Conservation (phyloP, 2,329 filamentous ascomycete species). For the Ophiosphaerella korrae region DNA sequence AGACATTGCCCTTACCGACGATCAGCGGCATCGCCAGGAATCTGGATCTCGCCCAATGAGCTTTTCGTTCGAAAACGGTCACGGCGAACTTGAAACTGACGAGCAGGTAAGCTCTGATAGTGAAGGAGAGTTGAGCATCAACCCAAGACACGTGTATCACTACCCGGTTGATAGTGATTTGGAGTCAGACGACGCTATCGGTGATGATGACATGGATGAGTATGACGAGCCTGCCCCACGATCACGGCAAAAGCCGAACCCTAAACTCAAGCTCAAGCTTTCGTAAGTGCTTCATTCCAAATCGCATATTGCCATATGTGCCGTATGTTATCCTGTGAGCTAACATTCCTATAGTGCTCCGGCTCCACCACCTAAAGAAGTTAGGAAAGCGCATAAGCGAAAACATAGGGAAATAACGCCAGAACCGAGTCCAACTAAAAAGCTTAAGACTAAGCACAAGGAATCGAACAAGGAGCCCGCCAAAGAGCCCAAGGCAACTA, state of each 20-base stretch:
- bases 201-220: constrained; percentile 44
- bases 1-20: constrained; percentile 53
- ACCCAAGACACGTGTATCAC: constrained; percentile 42
- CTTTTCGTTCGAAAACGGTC: constrained; percentile 70
- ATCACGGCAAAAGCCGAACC: constrained; percentile 31
- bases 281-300: too few species aligned
- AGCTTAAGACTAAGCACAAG: constrained; percentile 13
- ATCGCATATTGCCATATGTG: too few species aligned
- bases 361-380: constrained; percentile 21
- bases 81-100: constrained; percentile 61
- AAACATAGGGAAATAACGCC: constrained; percentile 34
- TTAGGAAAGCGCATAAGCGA: constrained; percentile 33
- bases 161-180: constrained; percentile 30
- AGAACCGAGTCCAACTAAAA: constrained; percentile 17
- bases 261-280: constrained; percentile 40
- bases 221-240: constrained; percentile 45
- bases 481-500: constrained; percentile 20
- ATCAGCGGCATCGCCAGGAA: constrained; percentile 57
- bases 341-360: constrained; percentile 9
- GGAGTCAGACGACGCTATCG: constrained; percentile 34
- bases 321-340: constrained; percentile 4
- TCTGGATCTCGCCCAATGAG: constrained; percentile 66
- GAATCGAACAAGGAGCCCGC: constrained; percentile 12
- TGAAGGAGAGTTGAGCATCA: constrained; percentile 38
- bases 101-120: constrained; percentile 43